Evolutionary conservation across 192 early-diverging fungal species (phyloP).

Genomic region (Paraglomus occultum): DNA sequence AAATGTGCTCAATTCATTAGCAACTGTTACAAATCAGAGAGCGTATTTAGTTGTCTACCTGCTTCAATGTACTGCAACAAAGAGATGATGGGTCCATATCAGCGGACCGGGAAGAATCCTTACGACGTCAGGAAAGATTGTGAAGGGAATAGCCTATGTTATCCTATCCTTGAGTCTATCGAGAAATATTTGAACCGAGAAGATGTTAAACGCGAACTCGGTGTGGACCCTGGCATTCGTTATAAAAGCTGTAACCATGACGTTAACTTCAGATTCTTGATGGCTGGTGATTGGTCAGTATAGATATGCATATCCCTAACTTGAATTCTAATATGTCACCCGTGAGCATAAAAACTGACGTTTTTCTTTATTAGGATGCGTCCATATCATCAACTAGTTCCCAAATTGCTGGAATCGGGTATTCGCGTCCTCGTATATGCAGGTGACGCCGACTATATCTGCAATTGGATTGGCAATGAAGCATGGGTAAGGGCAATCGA

Average conservation of each 20-base stretch:
- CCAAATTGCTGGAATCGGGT: slow-evolving; percentile 73
- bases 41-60: slow-evolving; percentile 77
- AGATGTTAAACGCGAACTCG: slow-evolving; percentile 73
- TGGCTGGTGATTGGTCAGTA: slow-evolving; percentile 74
- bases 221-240: slow-evolving; percentile 57
- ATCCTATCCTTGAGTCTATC: slow-evolving; percentile 76
- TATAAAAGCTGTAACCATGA: slow-evolving; percentile 85
- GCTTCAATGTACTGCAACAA: slow-evolving; percentile 84
- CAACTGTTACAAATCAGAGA: slow-evolving; percentile 83
- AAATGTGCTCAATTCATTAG: slow-evolving; percentile 74
- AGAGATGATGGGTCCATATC: slow-evolving; percentile 75
- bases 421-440: slow-evolving; percentile 87
- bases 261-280: slow-evolving; percentile 73
- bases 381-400: slow-evolving; percentile 67
- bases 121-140: slow-evolving; percentile 94
- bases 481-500: slow-evolving; percentile 82
- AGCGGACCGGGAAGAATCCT: slow-evolving; percentile 81
- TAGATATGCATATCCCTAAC: too few relatives aligned
- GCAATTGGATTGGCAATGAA: slow-evolving; percentile 92
- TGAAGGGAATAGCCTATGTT: slow-evolving; percentile 82
- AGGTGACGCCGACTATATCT: slow-evolving; percentile 93
- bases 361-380: slow-evolving; percentile 66
- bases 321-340: too few relatives aligned
- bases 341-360: background rate
- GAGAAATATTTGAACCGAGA: slow-evolving; percentile 75